Evolutionary conservation across 108 stramenopile genomes (phyloP).

Genomic region (Conticribra guillardii): DNA sequence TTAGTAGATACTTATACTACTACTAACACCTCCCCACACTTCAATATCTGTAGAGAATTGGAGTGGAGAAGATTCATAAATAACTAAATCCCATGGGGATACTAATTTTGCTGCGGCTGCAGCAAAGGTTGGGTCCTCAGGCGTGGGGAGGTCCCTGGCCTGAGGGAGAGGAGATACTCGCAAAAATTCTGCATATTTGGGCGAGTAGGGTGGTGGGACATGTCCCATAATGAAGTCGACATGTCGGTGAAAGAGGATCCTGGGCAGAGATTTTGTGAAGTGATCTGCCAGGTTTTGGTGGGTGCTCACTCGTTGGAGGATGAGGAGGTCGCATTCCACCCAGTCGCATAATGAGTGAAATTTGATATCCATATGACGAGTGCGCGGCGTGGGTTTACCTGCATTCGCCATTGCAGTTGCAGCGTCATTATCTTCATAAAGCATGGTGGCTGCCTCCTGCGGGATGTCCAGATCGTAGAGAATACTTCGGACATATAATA

Average conservation of each 20-base stretch:
- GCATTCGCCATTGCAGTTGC: constrained; percentile 11
- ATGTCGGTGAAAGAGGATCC: constrained; percentile 17
- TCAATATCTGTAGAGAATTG: no score
- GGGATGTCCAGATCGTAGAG: no score
- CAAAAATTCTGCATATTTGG: not conserved
- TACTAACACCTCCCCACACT: no score
- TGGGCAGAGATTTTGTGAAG: not conserved
- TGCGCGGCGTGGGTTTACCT: constrained; percentile 2
- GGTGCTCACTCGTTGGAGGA: constrained; percentile 1
- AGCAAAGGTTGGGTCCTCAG: no score
- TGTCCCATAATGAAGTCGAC: no score
- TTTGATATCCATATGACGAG: constrained; percentile 9
- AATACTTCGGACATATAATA: not conserved
- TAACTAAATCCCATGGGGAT: no score
- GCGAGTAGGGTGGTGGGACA: constrained; percentile 4
- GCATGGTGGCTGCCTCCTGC: not conserved
- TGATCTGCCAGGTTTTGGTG: no score
- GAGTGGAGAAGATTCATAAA: no score
- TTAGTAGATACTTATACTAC: no score
- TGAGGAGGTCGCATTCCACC: constrained; percentile 5
- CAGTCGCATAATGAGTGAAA: not conserved
- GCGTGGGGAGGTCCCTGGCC: no score
- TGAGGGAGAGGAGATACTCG: no score
- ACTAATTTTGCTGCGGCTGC: no score
- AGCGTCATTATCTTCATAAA: constrained; percentile 2